Conservation (phyloP, 2,329 filamentous ascomycete species). For the Hymenoscyphus linearis region DNA sequence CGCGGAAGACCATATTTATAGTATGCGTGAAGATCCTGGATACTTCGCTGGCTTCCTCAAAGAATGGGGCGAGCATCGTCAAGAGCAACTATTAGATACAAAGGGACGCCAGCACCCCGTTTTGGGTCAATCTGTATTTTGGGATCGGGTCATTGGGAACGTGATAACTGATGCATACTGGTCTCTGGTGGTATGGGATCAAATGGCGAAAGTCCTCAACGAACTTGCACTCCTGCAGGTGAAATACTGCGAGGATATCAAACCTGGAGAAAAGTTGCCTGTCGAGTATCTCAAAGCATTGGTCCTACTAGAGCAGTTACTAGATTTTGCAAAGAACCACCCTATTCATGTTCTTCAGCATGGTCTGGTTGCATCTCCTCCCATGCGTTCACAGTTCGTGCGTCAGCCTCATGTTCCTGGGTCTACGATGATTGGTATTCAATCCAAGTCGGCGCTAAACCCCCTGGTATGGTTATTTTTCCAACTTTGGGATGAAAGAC, state of each 20-base stretch:
- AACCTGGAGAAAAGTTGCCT: conserved; percentile 33
- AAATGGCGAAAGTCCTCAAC: conserved; percentile 21
- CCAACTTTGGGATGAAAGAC: conserved; percentile 12
- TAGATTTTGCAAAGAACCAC: conserved; percentile 33
- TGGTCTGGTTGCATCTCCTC: conserved; percentile 19
- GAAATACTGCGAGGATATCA: conserved; percentile 33
- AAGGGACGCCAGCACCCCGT: conserved; percentile 24
- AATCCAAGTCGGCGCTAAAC: conserved; percentile 7
- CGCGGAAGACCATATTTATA: conserved; percentile 49
- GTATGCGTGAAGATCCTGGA: conserved; percentile 51
- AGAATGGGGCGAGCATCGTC: conserved; percentile 43
- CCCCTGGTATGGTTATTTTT: conserved; percentile 11
- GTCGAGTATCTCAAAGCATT: conserved; percentile 32
- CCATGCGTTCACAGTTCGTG: conserved; percentile 34
- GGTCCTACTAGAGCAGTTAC: conserved; percentile 36
- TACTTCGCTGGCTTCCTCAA: conserved; percentile 46
- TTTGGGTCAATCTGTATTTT: conserved; percentile 30
- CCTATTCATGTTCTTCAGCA: conserved; percentile 27
- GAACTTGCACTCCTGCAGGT: conserved; percentile 29
- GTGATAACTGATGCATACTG: conserved; percentile 33
- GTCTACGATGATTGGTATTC: conserved; percentile 22
- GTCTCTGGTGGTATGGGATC: conserved; percentile 13
- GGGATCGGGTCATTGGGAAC: conserved; percentile 36
- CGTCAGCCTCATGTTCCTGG: conserved; percentile 29
- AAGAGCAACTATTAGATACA: conserved; percentile 40